These are phyloP conservation scores for Malus fusca DNA, from an alignment of 306 rosid genomes.

Conservation along the genomic window DNA sequence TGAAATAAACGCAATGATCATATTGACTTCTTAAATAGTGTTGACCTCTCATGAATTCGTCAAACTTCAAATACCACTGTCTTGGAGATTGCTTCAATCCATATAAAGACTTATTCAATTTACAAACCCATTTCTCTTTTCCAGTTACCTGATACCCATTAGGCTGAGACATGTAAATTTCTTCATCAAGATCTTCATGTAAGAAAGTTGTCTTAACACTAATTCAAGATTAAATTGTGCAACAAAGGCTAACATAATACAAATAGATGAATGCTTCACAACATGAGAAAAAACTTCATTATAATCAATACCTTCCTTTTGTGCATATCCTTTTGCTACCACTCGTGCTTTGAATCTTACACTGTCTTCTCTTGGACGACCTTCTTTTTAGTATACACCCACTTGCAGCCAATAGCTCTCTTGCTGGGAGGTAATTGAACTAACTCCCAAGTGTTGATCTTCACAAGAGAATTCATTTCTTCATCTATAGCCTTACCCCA, in stretches of 20 bases:
- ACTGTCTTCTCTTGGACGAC: fast-evolving
- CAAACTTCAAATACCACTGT: not conserved
- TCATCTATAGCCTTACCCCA: too few species aligned
- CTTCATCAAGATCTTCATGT: not conserved
- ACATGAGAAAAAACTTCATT: not conserved
- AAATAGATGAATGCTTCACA: not conserved
- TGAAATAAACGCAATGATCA: not conserved
- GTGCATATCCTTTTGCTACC: too few species aligned
- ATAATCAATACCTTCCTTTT: not conserved
- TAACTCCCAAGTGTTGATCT: too few species aligned
- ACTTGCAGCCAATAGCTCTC: too few species aligned
- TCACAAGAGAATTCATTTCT: too few species aligned
- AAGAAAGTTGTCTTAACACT: not conserved
- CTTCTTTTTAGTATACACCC: not conserved
- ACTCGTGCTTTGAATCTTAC: not conserved
- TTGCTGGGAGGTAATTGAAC: too few species aligned
- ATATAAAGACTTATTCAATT: not conserved
- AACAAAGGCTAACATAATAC: not conserved
- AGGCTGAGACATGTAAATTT: not conserved
- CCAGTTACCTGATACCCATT: not conserved
- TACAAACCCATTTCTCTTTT: not conserved
- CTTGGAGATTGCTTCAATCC: not conserved
- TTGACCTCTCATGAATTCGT: not conserved
- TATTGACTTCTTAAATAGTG: not conserved
- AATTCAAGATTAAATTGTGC: not conserved